A percentile compares a stretch with the other conserved stretches of the same genome.
These are phyloP conservation scores for Madurella mycetomatis DNA, from an alignment of 2,329 filamentous ascomycete species.

Conservation along the genomic window DNA sequence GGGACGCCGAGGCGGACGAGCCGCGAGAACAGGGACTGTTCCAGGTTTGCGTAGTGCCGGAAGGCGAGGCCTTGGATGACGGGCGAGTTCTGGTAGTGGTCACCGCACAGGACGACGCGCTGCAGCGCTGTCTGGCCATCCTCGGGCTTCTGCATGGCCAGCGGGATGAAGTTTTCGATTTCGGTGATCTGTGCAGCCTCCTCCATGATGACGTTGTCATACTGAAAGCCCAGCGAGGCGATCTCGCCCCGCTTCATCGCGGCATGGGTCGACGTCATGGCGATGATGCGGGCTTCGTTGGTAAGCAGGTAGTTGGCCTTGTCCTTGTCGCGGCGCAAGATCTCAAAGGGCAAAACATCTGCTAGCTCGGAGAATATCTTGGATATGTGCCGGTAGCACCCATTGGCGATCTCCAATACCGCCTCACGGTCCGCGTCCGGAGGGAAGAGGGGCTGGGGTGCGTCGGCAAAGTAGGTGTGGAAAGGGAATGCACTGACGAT, in stretches of 20 bases:
- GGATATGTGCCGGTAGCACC: constrained; percentile 82
- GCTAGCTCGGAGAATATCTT: constrained; percentile 90
- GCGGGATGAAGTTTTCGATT: constrained; percentile 91
- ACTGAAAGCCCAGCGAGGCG: constrained; percentile 85
- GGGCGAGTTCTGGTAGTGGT: constrained; percentile 95
- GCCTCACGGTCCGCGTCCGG: constrained; percentile 58
- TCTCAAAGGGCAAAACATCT: constrained; percentile 92
- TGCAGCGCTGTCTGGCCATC: constrained; percentile 72
- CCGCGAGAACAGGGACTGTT: constrained; percentile 90
- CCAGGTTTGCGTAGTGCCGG: constrained; percentile 89
- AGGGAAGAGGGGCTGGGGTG: constrained; percentile 81
- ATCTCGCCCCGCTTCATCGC: constrained; percentile 93
- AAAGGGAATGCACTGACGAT: constrained; percentile 80
- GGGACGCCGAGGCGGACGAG: constrained; percentile 91
- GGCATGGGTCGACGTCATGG: constrained; percentile 98
- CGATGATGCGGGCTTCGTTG: constrained; percentile 94
- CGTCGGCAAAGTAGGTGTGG: constrained; percentile 78
- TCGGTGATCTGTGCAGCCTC: constrained; percentile 98
- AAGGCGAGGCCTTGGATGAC: constrained; percentile 94
- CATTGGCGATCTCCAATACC: constrained; percentile 71
- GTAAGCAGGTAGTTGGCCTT: constrained; percentile 94
- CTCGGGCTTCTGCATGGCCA: constrained; percentile 81
- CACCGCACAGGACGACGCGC: constrained; percentile 85
- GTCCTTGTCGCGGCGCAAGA: constrained; percentile 80
- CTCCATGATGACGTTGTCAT: constrained; percentile 97